Evolutionary conservation across 108 stramenopile species (phyloP), one percentile per base, ranked within the genome.

Genomic region (Pseudonitzschia pungens): DNA sequence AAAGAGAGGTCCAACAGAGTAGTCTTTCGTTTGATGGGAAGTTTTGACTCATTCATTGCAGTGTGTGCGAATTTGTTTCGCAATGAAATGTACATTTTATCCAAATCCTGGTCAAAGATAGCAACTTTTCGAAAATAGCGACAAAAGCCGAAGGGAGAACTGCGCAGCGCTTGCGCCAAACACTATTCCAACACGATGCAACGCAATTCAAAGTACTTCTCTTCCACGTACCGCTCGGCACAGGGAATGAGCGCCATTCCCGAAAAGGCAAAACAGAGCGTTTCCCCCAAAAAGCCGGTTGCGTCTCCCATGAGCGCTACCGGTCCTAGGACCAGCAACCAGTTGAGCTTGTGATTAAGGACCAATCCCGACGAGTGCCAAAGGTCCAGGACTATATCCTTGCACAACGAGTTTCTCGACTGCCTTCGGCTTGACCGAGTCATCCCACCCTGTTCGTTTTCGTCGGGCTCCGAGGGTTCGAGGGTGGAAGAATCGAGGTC

Each of bases 271-370:
- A 95, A 95, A 73, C 94, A 92, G 0, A 78, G 41, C 0, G 91
- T 86, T 81, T 92, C 91, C 10, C 87, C 86, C 53, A 94, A 77
- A 40, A 83, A 70, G 52, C 89, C 92, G 18, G 94, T 91, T 20
- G 86, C 75, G 54, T 93, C 92, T 4, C 98, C 96, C 1, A 96
- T 57, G 0, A 98, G 68, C 28, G 92, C 92, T 7, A 97, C 65
- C 21, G 5, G 97, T 4, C 96, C 97, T 55, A 89, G 71, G 26
- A 96, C 71, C n/a, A 96, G 77, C 31, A 99, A 63, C 81, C 92
- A 96, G 31, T 85, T 91, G 9, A 96, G 64, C 45, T 74, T 79
- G 63, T 73, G 73, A 27, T 76, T 62, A 29, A 79, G 69, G 5
- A 79, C 36, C 9, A 74, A 40, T 43, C 68, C 69, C 21, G 73